A percentile compares a stretch with the other conserved stretches of the same genome.
These are phyloP conservation scores for Pharus latifolius DNA, from an alignment of 176 grass and related monocot genomes.

Conservation along the genomic window DNA sequence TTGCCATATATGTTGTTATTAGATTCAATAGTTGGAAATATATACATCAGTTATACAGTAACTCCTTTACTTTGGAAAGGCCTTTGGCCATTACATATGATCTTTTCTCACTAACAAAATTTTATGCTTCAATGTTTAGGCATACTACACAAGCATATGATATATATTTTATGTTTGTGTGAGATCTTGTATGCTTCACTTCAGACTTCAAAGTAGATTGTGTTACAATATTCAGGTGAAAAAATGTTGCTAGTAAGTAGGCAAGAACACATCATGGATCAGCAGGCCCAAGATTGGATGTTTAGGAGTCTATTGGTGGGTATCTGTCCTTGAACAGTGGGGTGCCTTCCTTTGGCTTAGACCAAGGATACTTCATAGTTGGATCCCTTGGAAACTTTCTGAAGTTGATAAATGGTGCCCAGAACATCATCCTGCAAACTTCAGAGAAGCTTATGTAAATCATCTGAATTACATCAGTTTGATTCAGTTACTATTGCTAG, in stretches of 20 bases:
- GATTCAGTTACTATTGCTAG: no score
- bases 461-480: no score
- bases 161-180: background rate
- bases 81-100: background rate
- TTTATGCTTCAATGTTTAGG: background rate
- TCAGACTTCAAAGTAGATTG: background rate
- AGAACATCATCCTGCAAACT: slow-evolving; percentile 51
- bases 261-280: background rate
- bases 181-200: background rate
- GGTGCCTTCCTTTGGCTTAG: slow-evolving; percentile 71
- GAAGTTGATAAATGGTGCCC: slow-evolving; percentile 93
- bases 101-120: slow-evolving; percentile 16
- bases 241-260: background rate
- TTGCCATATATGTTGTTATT: no score
- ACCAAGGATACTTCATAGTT: slow-evolving; percentile 94
- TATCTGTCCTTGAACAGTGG: slow-evolving; percentile 65
- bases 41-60: no score
- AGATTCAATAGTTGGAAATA: no score
- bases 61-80: no score
- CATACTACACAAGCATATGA: background rate
- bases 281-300: no score
- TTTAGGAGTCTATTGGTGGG: slow-evolving; percentile 17
- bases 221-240: background rate
- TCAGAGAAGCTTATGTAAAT: background rate
- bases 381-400: slow-evolving; percentile 86